Conservation (phyloP, 179 eudicot genomes). For the Drosera spatulata region DNA sequence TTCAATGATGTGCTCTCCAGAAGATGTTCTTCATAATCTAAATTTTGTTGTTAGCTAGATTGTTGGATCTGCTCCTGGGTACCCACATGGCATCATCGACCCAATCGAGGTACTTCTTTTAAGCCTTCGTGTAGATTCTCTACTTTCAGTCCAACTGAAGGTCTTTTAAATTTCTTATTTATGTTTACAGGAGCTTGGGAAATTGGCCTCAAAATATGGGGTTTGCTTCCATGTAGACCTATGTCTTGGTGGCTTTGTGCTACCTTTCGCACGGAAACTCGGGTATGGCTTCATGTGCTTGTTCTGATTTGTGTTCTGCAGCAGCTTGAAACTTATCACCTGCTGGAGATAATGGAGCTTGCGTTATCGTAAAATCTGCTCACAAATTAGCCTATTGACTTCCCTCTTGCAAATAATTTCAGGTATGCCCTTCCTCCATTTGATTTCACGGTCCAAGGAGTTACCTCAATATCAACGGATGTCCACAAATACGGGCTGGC, state of each 20-base stretch:
- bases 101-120: constrained; percentile 54
- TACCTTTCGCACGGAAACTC: constrained; percentile 94
- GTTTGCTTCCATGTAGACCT: constrained; percentile 82
- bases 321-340: neutral
- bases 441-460: constrained; percentile 88
- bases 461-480: constrained; percentile 89
- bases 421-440: constrained; percentile 89
- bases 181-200: constrained; percentile 61
- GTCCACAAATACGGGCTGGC: constrained; percentile 99
- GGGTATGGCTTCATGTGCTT: constrained; percentile 48
- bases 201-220: constrained; percentile 44
- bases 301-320: neutral
- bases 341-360: no score
- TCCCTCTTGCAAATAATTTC: constrained; percentile 7
- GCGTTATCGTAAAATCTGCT: no score
- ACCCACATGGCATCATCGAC: constrained; percentile 88
- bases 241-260: constrained; percentile 88
- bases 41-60: constrained; percentile 24
- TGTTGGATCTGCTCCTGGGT: constrained; percentile 94
- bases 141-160: no score
- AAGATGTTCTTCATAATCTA: neutral
- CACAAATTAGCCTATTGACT: no score
- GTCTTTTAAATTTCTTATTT: neutral
- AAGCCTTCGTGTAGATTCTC: no score
- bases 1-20: neutral